phyloP scores from a whole-genome alignment of 192 early-diverging fungal genomes.

The Funneliformis mosseae region DNA sequence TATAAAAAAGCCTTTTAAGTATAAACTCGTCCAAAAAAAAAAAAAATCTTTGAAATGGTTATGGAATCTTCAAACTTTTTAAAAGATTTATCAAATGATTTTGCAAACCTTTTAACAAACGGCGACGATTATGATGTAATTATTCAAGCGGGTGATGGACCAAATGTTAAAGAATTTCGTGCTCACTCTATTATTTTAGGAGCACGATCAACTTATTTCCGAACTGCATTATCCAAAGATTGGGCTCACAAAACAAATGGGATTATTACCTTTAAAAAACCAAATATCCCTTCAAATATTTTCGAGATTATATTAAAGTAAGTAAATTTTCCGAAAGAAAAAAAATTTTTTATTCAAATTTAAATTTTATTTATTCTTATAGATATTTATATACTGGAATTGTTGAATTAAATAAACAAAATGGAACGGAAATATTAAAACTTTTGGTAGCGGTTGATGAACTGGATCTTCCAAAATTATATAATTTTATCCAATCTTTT shows the following conservation, averaged over 20 bases:
- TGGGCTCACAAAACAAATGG: too few species aligned
- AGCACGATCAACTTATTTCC: background rate
- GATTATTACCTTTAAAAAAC: too few species aligned
- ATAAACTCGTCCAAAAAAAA: too few species aligned
- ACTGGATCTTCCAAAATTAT: background rate
- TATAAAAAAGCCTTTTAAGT: too few species aligned
- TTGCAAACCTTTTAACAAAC: background rate
- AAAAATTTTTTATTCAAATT: too few species aligned
- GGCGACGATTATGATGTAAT: background rate
- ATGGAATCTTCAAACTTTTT: too few species aligned
- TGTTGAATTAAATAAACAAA: slow-evolving; percentile 6
- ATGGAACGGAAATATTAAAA: background rate
- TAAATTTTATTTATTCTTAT: too few species aligned
- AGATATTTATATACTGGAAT: slow-evolving; percentile 4
- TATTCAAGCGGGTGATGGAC: background rate
- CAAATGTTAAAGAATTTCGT: background rate
- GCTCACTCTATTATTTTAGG: slow-evolving; percentile 12
- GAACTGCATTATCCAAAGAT: background rate
- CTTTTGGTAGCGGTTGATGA: background rate
- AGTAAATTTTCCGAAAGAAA: too few species aligned
- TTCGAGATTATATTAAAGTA: slow-evolving; percentile 1
- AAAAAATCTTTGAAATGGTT: too few species aligned
- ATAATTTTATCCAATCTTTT: background rate
- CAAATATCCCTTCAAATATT: background rate
- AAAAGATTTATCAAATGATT: too few species aligned